These are phyloP conservation scores for Saccharomycopsis oosterbeekiorum DNA, from an alignment of 805 yeast species.

Conservation along the genomic window DNA sequence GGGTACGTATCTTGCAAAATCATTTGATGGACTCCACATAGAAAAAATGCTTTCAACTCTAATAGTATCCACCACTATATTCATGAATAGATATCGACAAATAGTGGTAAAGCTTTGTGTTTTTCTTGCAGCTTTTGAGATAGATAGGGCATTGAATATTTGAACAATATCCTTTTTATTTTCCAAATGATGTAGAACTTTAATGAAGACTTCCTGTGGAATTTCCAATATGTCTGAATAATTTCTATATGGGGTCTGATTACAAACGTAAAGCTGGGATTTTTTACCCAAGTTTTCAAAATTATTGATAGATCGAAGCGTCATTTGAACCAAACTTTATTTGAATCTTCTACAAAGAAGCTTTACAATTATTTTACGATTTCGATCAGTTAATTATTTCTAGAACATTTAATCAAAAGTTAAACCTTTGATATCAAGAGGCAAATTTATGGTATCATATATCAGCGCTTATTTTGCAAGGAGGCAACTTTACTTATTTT, in stretches of 20 bases:
- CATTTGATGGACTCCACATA: neutral
- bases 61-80: neutral
- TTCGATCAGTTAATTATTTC: no score
- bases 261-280: neutral
- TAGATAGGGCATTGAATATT: neutral
- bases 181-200: neutral
- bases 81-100: neutral
- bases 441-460: neutral
- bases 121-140: neutral
- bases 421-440: neutral
- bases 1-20: neutral
- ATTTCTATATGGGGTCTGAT: neutral
- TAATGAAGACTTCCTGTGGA: neutral
- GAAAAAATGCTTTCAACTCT: neutral
- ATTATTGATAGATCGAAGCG: neutral
- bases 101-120: neutral
- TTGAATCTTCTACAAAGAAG: neutral
- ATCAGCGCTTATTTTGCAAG: neutral
- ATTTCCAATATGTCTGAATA: neutral
- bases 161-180: neutral
- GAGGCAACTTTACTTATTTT: neutral
- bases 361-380: neutral
- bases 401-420: neutral
- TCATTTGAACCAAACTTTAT: neutral
- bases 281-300: neutral